Base-by-base conservation (phyloP, 257 asterid genomes). In the Lantana camara region DNA sequence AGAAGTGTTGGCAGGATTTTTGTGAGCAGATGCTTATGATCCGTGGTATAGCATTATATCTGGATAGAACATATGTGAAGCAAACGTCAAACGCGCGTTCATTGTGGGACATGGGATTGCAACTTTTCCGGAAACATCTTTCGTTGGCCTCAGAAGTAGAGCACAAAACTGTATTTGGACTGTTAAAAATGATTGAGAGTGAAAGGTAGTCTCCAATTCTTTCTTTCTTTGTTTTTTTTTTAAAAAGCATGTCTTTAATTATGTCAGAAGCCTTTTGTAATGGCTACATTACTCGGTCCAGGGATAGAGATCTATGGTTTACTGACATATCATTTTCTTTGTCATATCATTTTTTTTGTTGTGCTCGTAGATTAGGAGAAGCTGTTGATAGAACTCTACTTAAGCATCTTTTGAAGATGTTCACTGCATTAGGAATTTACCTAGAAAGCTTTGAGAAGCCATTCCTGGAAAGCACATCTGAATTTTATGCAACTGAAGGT, bases 81-180 rank as follows among this genome's bases (percentile, higher is more conserved):
- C 97, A 88, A 79, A 88, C 95, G 20, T 80, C 96, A 9, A 84
- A 79, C 67, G 96, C 88, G 40, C 83, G 88, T 44, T 93, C 99
- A 48, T 67, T 93, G 69, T 93, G 99, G 99, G 99, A 93, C 82
- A 93, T 90, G 97, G 99, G 99, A 49, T 83, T 93, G 90, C 96
- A 87, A 68, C 92, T 93, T 75, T 93, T 90, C 70, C 86, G 91
- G 73, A 94, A 94, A 67, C 97, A 90, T 80, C 96, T 94, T 54
- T 78, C 89, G 70, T 83, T 88, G 54, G 95, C 95, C 63, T 75
- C 93, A 47, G 96, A 94, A 82, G 97, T 94, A 72, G 95, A 94
- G 69, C 90, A 77, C 85, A 90, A 93, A 80, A 87, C 89, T 45
- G 90, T 93, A 5, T 93, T 90, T 65, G 98, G 97, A 35, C 89